Conservation (phyloP, 768 basidiomycete species). For the Trametopsis cervina region DNA sequence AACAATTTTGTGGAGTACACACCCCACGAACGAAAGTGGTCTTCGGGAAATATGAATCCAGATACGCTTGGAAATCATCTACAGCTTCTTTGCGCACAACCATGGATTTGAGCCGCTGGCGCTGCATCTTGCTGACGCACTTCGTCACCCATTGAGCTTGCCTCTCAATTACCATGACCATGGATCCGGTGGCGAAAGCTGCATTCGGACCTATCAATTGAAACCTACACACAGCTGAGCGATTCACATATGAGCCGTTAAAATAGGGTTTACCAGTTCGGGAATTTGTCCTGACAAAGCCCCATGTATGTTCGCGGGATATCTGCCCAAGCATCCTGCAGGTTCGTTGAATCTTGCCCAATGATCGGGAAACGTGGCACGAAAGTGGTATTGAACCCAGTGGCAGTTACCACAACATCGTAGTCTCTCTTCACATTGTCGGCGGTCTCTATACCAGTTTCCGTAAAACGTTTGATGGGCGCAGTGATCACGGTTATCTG, state of each 20-base stretch:
- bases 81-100: constrained; percentile 22
- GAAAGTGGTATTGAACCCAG: constrained; percentile 21
- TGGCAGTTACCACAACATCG: constrained; percentile 28
- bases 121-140: constrained; percentile 24
- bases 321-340: constrained; percentile 24
- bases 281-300: constrained; percentile 23
- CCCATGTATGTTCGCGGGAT: constrained; percentile 24
- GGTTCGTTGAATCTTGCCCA: constrained; percentile 22
- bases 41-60: constrained; percentile 14
- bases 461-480: constrained; percentile 21
- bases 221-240: constrained; percentile 1
- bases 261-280: constrained; percentile 23
- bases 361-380: constrained; percentile 18
- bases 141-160: constrained; percentile 21
- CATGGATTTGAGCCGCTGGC: constrained; percentile 22
- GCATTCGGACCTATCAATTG: constrained; percentile 22
- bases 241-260: background rate
- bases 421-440: constrained; percentile 22
- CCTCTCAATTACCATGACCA: constrained; percentile 21
- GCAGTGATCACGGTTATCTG: constrained; percentile 1
- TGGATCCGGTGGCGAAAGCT: constrained; percentile 18
- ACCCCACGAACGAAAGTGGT: background rate
- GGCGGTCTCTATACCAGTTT: constrained; percentile 21
- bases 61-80: constrained; percentile 23
- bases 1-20: background rate